phyloP scores from a whole-genome alignment of 352 stramenopile species.

The Hyaloperonospora brassicae region DNA sequence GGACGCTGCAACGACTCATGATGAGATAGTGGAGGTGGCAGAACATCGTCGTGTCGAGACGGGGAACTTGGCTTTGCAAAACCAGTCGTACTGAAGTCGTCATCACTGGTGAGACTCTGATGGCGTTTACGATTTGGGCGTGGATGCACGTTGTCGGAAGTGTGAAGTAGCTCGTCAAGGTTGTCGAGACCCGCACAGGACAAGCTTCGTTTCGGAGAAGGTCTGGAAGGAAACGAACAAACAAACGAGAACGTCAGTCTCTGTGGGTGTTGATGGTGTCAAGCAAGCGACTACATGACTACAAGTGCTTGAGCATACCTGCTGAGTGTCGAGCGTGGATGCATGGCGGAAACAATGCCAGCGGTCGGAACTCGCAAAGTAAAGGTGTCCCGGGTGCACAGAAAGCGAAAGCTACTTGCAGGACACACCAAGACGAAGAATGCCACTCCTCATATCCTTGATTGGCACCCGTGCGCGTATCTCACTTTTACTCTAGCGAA shows the following conservation, averaged over 20 bases:
- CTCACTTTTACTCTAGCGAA: slow-evolving; percentile 12
- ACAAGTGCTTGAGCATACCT: slow-evolving; percentile 19
- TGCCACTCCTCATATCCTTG: slow-evolving; percentile 26
- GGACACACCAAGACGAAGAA: slow-evolving; percentile 27
- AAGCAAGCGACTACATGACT: neutral
- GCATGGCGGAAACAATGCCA: slow-evolving; percentile 21
- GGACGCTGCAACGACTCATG: slow-evolving; percentile 16
- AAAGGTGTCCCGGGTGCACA: slow-evolving; percentile 3
- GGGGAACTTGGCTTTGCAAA: slow-evolving; percentile 15
- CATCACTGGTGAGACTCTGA: slow-evolving; percentile 37
- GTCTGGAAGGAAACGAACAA: slow-evolving; percentile 19
- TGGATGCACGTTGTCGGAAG: slow-evolving; percentile 14
- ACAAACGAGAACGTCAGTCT: neutral
- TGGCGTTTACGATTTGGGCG: slow-evolving; percentile 42
- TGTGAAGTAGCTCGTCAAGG: slow-evolving; percentile 34
- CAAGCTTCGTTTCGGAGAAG: slow-evolving; percentile 51
- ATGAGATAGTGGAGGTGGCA: slow-evolving; percentile 15
- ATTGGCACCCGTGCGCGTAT: slow-evolving; percentile 8
- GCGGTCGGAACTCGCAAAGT: slow-evolving; percentile 1
- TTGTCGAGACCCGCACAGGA: slow-evolving; percentile 52
- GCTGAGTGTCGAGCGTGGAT: slow-evolving; percentile 28
- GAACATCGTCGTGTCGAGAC: slow-evolving; percentile 14
- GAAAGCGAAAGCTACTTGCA: slow-evolving; percentile 26
- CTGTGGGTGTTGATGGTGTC: neutral
- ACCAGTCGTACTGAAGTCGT: slow-evolving; percentile 18